Evolutionary conservation across 305 asterid species (phyloP).

Genomic region (Plantago lanceolata): DNA sequence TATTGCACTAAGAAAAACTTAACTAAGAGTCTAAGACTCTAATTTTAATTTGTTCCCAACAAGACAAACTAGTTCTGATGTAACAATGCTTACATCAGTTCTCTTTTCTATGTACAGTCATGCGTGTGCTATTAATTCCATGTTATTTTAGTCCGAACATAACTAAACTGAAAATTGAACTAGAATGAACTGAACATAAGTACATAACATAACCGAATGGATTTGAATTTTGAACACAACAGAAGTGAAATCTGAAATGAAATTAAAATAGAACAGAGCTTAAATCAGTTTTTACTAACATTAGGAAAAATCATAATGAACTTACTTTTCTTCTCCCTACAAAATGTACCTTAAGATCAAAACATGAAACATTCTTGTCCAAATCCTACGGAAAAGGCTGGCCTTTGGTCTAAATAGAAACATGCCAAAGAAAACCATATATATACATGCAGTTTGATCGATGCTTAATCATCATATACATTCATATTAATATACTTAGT

Average conservation of each 20-base stretch:
- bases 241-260: too few relatives aligned
- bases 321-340: not conserved
- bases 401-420: not conserved
- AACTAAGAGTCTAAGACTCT: not conserved
- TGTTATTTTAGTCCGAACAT: too few relatives aligned
- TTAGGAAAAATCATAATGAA: too few relatives aligned
- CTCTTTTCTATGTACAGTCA: too few relatives aligned
- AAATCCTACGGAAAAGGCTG: slow-evolving; percentile 10
- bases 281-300: too few relatives aligned
- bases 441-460: not conserved
- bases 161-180: too few relatives aligned
- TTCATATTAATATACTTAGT: too few relatives aligned
- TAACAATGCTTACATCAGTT: not conserved
- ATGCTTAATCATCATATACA: not conserved
- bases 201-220: too few relatives aligned
- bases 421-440: not conserved
- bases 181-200: too few relatives aligned
- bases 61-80: not conserved
- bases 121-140: too few relatives aligned
- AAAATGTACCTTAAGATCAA: not conserved
- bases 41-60: not conserved
- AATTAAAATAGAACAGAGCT: too few relatives aligned
- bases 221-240: too few relatives aligned
- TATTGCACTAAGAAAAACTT: not conserved
- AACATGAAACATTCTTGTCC: not conserved